Evolutionary conservation across 768 basidiomycete species (phyloP).

Genomic region (Lyophyllum semitale): DNA sequence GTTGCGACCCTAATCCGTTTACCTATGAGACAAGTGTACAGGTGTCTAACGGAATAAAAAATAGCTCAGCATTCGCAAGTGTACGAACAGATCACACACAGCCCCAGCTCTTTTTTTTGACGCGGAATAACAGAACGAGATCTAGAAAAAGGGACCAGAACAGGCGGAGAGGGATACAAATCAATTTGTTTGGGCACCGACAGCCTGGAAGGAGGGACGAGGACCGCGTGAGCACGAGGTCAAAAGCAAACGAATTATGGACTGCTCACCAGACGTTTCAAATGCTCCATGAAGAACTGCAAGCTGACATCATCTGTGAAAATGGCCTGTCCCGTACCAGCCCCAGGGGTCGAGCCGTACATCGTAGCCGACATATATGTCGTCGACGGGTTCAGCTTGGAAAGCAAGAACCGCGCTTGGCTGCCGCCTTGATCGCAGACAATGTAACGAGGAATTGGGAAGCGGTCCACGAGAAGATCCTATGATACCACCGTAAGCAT

Average conservation of each 20-base stretch:
- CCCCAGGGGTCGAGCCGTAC: constrained; percentile 77
- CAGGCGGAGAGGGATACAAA: constrained; percentile 9
- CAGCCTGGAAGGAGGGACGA: constrained; percentile 43
- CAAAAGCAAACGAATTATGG: background rate
- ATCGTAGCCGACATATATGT: constrained; percentile 93
- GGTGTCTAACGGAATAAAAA: background rate
- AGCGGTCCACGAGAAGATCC: constrained; percentile 93
- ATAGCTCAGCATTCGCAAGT: constrained; percentile 7
- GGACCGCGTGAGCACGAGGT: constrained; percentile 3
- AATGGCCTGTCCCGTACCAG: constrained; percentile 83
- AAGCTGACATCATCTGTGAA: constrained; percentile 99
- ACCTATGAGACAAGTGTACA: background rate
- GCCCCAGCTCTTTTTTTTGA: constrained; percentile 10
- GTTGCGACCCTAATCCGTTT: background rate
- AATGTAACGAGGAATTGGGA: constrained; percentile 97
- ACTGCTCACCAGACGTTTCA: constrained; percentile 81
- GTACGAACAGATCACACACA: constrained; percentile 4
- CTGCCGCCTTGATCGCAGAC: constrained; percentile 97
- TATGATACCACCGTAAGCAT: constrained; percentile 28
- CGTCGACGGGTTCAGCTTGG: constrained; percentile 96
- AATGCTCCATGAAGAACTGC: constrained; percentile 96
- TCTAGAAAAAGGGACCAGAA: constrained; percentile 12
- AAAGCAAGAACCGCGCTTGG: constrained; percentile 96
- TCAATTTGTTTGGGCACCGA: constrained; percentile 70
- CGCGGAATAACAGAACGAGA: constrained; percentile 10